A percentile compares a stretch with the other conserved stretches of the same genome.
phyloP scores from a whole-genome alignment of 1,139 yeast genomes.

The Nakaseomyces nivariensis region DNA sequence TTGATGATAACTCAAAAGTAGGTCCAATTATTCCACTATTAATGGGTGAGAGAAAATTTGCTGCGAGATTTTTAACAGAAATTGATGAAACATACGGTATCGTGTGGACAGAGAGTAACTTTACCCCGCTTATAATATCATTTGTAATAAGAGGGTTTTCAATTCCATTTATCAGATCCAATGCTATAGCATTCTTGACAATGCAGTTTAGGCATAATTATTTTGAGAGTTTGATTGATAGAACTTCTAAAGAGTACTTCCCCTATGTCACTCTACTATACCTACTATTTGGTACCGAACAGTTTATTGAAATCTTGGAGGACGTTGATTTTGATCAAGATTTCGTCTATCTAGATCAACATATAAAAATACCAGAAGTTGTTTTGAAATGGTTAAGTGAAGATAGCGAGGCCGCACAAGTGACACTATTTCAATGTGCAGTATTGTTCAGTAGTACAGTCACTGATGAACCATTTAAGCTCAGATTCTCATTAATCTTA shows the following conservation, averaged over 20 bases:
- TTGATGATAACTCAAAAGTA: constrained; percentile 10
- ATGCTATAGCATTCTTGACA: constrained; percentile 45
- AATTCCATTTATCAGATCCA: constrained; percentile 49
- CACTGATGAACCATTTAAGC: constrained; percentile 43
- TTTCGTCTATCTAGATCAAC: constrained; percentile 29
- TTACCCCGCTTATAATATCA: constrained; percentile 47
- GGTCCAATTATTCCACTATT: constrained; percentile 9
- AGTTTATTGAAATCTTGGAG: constrained; percentile 37
- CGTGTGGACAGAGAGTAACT: constrained; percentile 37
- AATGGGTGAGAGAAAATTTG: constrained; percentile 29
- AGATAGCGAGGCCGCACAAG: constrained; percentile 35
- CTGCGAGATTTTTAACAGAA: constrained; percentile 34
- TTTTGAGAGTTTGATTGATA: constrained; percentile 13
- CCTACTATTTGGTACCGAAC: constrained; percentile 41
- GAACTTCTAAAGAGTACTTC: constrained; percentile 23
- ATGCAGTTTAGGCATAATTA: constrained; percentile 41
- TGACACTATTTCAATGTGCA: constrained; percentile 45
- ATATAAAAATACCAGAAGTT: constrained; percentile 37
- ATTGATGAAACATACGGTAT: constrained; percentile 40
- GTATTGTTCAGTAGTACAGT: constrained; percentile 41
- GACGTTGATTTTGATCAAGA: constrained; percentile 39
- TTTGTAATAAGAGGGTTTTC: constrained; percentile 54
- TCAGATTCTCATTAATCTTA: constrained; percentile 45
- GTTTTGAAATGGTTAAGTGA: constrained; percentile 42
- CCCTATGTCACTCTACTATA: constrained; percentile 49